Conservation (phyloP, 768 basidiomycete species). For the Tulasnella sp. region DNA sequence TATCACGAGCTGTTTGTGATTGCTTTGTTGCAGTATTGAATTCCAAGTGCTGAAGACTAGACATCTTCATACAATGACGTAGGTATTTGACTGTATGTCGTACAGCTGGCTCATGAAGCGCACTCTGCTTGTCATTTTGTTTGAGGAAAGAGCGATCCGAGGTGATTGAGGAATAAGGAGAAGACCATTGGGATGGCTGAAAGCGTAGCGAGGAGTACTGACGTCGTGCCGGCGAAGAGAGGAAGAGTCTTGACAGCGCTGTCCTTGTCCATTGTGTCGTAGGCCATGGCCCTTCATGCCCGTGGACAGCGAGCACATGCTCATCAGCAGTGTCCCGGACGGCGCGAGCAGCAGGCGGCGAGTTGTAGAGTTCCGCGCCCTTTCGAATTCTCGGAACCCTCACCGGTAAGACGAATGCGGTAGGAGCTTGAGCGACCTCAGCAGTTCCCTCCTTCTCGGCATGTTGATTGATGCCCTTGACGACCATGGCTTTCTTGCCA, state of each 20-base stretch:
- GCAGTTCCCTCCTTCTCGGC: constrained; percentile 39
- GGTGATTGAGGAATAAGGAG: constrained; percentile 98
- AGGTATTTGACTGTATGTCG: too few relatives aligned
- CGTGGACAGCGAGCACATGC: constrained; percentile 52
- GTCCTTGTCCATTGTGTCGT: constrained; percentile 93
- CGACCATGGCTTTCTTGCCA: constrained; percentile 60
- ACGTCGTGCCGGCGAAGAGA: constrained; percentile 87
- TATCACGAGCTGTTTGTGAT: too few relatives aligned
- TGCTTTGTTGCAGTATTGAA: too few relatives aligned
- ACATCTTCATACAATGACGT: too few relatives aligned
- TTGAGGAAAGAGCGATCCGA: constrained; percentile 98
- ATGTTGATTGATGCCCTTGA: constrained; percentile 43
- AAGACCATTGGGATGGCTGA: constrained; percentile 89
- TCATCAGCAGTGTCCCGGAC: constrained; percentile 96
- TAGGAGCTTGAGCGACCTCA: constrained; percentile 82
- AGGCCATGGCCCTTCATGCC: constrained; percentile 55
- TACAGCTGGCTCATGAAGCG: too few relatives aligned
- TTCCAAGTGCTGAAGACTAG: too few relatives aligned
- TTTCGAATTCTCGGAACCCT: constrained; percentile 56
- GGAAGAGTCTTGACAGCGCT: constrained; percentile 94
- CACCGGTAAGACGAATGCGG: constrained; percentile 40
- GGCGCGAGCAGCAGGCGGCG: constrained; percentile 83
- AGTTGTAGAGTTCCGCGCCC: constrained; percentile 97
- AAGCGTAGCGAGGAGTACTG: constrained; percentile 95
- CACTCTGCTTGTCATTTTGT: too few relatives aligned